Evolutionary conservation across 495 filamentous ascomycete species (phyloP), one percentile per base, ranked within the genome.

Genomic region (Pseudoneurospora amorphoporcata): DNA sequence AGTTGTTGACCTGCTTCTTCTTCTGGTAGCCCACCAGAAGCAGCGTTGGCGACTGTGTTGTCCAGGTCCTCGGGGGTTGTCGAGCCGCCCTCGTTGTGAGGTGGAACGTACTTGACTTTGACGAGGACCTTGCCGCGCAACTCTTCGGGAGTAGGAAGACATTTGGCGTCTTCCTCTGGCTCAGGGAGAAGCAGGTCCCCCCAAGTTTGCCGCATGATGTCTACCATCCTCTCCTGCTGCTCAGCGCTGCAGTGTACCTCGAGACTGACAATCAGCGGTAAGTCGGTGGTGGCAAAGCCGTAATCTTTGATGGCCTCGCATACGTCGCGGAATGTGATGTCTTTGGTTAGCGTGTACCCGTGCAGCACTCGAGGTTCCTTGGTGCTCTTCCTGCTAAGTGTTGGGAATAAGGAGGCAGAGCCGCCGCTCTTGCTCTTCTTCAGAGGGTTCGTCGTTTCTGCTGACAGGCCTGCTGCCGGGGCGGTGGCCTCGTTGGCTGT

Each of bases 261-360:
- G 9, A 98, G 84, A 75, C 92, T 95, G 72, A 97, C 89, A 43
- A 98, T 94, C 2, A 98, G 83, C 0, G 95, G 95, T 1, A 94
- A 82, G 69, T 97, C 90, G 19, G 81, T 81, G 4, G 84, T 86
- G 8, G 89, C 83, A 76, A 98, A 98, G 0, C 92, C 92, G 76
- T 90, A 87, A 65, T 97, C 89, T 23, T 89, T 84, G 68, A 98
- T 94, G 0, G 92, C 89, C 70, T 86, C 83, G 80, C 93, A 97
- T 1, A 97, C 94, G 17, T 91, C 87, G 40, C 93, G 89, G 81
- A 98, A 98, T 0, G 90, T 86, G 12, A 96, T 88, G 68, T 92
- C 92, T 73, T 92, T 94, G 8, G 95, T 98, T 8, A 97, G 84
- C 0, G 95, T 98, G 78, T 95, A 92, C 0, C 95, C 95, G 82